A percentile compares a stretch with the other conserved stretches of the same genome.
These are phyloP conservation scores for Quercus dentata DNA, from an alignment of 306 rosid genomes.

Conservation along the genomic window DNA sequence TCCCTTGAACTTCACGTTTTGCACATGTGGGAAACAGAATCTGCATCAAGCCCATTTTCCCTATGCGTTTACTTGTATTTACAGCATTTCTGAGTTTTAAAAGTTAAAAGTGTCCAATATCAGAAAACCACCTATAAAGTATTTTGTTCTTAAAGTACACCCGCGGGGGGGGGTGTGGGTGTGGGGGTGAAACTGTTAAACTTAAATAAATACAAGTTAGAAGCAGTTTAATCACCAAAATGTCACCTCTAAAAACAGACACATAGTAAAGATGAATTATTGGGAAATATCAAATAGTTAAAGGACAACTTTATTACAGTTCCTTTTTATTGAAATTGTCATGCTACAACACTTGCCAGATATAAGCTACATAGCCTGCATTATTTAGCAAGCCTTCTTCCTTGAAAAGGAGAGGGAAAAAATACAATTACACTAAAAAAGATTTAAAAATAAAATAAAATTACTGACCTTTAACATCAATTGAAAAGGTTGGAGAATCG, in stretches of 20 bases:
- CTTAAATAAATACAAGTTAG: too few species aligned
- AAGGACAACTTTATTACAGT: neutral
- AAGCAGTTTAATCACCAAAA: neutral
- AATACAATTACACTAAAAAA: neutral
- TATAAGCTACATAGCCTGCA: neutral
- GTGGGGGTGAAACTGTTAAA: too few species aligned
- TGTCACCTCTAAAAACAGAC: neutral
- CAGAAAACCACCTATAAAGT: too few species aligned
- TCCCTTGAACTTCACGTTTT: neutral
- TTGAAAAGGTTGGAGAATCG: slow-evolving; percentile 55
- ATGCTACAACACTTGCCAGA: neutral
- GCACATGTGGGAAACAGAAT: neutral
- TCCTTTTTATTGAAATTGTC: neutral
- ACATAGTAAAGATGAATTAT: neutral
- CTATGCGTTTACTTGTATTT: neutral
- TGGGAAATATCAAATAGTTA: neutral
- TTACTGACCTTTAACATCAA: slow-evolving; percentile 37
- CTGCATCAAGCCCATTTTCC: neutral
- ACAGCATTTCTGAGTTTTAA: neutral
- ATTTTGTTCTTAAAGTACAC: too few species aligned
- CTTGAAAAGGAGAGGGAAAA: neutral
- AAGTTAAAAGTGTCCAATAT: neutral
- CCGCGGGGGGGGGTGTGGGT: too few species aligned
- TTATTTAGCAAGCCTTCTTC: neutral
- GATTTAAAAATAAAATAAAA: neutral